Evolutionary conservation across 2,329 filamentous ascomycete species (phyloP).

Genomic region (Aspergillus pseudonomiae): DNA sequence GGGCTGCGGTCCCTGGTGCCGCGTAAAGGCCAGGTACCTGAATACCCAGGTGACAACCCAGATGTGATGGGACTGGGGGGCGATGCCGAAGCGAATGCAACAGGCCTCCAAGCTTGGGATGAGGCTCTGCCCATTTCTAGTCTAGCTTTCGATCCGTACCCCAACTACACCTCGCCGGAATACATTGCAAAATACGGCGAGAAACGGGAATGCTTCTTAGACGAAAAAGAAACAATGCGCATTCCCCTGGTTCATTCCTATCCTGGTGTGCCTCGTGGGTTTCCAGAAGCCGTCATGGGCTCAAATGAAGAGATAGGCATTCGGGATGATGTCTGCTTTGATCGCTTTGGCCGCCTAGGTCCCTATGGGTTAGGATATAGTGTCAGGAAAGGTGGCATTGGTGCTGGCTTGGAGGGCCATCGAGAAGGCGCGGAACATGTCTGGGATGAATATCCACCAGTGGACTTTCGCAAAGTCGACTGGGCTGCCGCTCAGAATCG

Average conservation of each 20-base stretch:
- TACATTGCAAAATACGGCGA: slow-evolving; percentile 61
- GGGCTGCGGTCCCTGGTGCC: slow-evolving; percentile 74
- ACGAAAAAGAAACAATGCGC: slow-evolving; percentile 63
- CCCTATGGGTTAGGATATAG: slow-evolving; percentile 92
- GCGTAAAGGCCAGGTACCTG: slow-evolving; percentile 68
- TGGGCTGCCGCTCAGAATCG: slow-evolving; percentile 79
- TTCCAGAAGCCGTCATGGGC: slow-evolving; percentile 83
- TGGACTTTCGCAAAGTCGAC: slow-evolving; percentile 75
- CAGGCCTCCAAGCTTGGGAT: slow-evolving; percentile 25
- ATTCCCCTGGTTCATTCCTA: slow-evolving; percentile 75
- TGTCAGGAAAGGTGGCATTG: slow-evolving; percentile 73
- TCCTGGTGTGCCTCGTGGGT: slow-evolving; percentile 77
- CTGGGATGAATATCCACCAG: slow-evolving; percentile 70
- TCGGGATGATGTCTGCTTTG: slow-evolving; percentile 86
- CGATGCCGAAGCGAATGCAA: slow-evolving; percentile 35
- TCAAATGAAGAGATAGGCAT: slow-evolving; percentile 80
- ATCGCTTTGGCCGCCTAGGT: slow-evolving; percentile 83
- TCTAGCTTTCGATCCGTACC: slow-evolving; percentile 69
- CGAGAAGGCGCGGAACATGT: slow-evolving; percentile 77
- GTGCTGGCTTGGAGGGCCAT: slow-evolving; percentile 83
- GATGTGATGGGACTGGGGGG: slow-evolving; percentile 59
- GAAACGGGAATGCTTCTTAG: slow-evolving; percentile 77
- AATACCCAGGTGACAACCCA: slow-evolving; percentile 71
- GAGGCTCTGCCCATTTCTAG: slow-evolving; percentile 46
- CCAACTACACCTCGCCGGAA: slow-evolving; percentile 60